phyloP scores from a whole-genome alignment of 73 alveolate species.

The Blepharisma japonicum region DNA sequence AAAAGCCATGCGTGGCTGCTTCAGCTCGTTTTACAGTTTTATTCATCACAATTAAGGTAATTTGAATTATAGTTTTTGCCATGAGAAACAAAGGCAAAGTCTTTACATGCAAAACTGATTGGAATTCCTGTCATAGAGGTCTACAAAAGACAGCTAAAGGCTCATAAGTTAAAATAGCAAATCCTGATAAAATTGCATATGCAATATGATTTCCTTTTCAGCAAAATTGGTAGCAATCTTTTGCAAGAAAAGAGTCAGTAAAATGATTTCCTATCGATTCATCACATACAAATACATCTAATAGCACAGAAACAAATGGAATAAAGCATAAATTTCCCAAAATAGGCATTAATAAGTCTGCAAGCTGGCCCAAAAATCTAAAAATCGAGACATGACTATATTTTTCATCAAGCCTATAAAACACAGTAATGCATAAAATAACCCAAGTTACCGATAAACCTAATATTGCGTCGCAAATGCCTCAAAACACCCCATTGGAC shows the following conservation, averaged over 20 bases:
- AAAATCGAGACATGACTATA: no score
- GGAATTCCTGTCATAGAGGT: slow-evolving; percentile 11
- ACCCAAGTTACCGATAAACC: no score
- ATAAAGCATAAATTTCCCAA: neutral
- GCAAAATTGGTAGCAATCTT: slow-evolving; percentile 9
- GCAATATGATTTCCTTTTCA: neutral
- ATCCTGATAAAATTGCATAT: neutral
- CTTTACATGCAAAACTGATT: neutral
- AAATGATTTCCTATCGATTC: neutral
- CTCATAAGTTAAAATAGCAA: neutral
- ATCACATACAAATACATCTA: neutral
- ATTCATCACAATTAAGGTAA: neutral
- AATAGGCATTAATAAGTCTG: neutral
- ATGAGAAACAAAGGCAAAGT: neutral
- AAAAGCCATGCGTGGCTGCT: no score
- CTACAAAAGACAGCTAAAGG: neutral
- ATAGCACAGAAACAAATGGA: neutral
- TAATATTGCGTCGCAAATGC: no score
- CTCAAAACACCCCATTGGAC: no score
- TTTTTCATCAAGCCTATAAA: no score
- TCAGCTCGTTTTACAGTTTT: neutral
- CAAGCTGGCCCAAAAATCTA: no score
- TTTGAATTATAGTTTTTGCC: neutral
- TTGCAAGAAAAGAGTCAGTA: neutral
- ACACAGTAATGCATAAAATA: no score